Base-by-base conservation (phyloP, 2,329 filamentous ascomycete genomes). In the Ceratocystiopsis brevicomis region DNA sequence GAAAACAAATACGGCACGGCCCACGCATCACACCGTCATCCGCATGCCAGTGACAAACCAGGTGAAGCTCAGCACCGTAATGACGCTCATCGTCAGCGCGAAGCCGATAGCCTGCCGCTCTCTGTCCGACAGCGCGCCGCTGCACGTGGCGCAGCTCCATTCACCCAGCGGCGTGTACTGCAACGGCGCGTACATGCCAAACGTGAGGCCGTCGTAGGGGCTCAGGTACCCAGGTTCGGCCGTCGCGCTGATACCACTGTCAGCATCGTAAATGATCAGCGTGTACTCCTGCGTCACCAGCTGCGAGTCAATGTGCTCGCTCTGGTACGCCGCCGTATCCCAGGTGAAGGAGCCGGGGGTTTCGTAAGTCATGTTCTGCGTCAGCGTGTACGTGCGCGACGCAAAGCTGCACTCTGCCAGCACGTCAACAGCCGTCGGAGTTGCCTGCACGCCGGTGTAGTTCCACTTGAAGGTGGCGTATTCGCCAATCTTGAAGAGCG, bases 381-480 rank as follows among this genome's bases (percentile, higher is more conserved):
- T 74, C 38, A 80, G 61, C 15, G 74, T 78, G 61, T 70, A 78
- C 2, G 72, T 68, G 47, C 65, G 61, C 17, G 62, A 57, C 38
- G 64, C 68, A 9, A 56, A 56, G 37, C 67, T 67, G 61, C 70
- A 75, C 49, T 69, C 71, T 33, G 73, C 62, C 45, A 76, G 56
- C 14, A 79, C 61, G 49, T 79, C 72, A 45, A 80, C 54, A 37
- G 72, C 74, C 3, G 69, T 73, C 2, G 76, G 76, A 1, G 63
- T 69, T 21, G 61, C 71, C 44, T 65, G 61, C 30, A 80, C 56
- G 38, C 67, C 68, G 4, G 76, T 79, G 61, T 78, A 79, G 59
- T 78, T 78, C 73, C 74, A 80, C 39, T 59, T 66, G 57, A 71
- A 74, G 14, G 72, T 78, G 38, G 77, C 61, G 38, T 62, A 62